Base-by-base conservation (phyloP, 306 rosid genomes). In the Hippophae tibetana region DNA sequence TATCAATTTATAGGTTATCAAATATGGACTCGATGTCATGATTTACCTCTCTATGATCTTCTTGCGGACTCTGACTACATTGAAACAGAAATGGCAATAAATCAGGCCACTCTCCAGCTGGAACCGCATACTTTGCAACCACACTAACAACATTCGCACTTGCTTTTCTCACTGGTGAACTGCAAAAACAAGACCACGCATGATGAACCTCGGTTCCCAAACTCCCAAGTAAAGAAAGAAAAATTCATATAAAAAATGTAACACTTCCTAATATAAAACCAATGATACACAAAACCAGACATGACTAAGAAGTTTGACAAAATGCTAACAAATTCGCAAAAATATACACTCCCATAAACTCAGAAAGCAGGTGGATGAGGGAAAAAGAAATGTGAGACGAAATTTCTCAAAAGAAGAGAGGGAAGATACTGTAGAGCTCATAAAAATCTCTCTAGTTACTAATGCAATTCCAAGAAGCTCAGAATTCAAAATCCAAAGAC, bases 61-160 rank as follows among this genome's bases (percentile, higher is more conserved):
- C 99, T 54, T 88, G 95, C 3, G 82, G 67, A 84, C 99, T 89
- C 80, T 86, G 97, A 81, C 95, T 88, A 44, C 95, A 88, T 60
- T 84, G 95, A 76, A 93, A 93, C 65, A 93, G 85, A 71, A 93
- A 93, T 31, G 97, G 97, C 75, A 93, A 70, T 67, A 93, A 79
- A 55, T 93, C 97, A 5, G 95, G 86, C 99, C 99, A 93, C 62
- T 93, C 99, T 9, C 94, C 97, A 0, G 95, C 81, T 0, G 95
- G 97, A 66, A 89, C 89, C 0, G 95, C 99, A 56, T 93, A 89
- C 73, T 93, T 93, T 0, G 99, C 97, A 46, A 93, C 78, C 3
- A 93, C 69, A 57, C 99, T 93, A 44, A 93, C 94, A 1, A 93
- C 99, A 67, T 93, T 93, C 4, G 99, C 95, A 77, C 99, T 84